A percentile compares a stretch with the other conserved stretches of the same genome.
phyloP scores from a whole-genome alignment of 108 stramenopile genomes.

The Skeletonema marinoi region DNA sequence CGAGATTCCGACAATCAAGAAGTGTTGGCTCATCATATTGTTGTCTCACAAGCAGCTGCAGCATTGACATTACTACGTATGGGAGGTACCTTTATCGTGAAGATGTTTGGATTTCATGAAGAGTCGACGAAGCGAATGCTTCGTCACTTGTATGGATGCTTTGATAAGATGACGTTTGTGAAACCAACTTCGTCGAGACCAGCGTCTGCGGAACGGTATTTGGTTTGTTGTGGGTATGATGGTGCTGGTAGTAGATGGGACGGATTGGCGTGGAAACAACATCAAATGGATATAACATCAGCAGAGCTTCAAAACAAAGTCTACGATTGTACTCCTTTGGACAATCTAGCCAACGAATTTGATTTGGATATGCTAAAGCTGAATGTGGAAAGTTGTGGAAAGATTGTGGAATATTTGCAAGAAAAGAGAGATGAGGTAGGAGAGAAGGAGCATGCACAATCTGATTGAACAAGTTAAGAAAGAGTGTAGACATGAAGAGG shows the following conservation, averaged over 20 bases:
- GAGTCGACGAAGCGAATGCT: slow-evolving; percentile 45
- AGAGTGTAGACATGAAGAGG: no score
- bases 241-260: slow-evolving; percentile 50
- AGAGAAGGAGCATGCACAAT: neutral
- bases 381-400: slow-evolving; percentile 36
- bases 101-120: slow-evolving; percentile 83
- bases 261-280: slow-evolving; percentile 60
- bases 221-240: slow-evolving; percentile 64
- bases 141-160: slow-evolving; percentile 23
- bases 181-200: slow-evolving; percentile 88
- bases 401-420: neutral
- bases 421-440: neutral
- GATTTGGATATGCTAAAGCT: slow-evolving; percentile 56
- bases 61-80: slow-evolving; percentile 57
- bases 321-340: slow-evolving; percentile 1
- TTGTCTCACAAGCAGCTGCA: slow-evolving; percentile 80
- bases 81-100: slow-evolving; percentile 71
- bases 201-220: slow-evolving; percentile 86
- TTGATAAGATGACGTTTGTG: slow-evolving; percentile 55
- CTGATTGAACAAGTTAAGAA: no score
- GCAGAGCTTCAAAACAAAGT: neutral
- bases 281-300: slow-evolving; percentile 19
- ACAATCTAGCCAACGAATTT: slow-evolving; percentile 36
- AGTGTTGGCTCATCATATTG: slow-evolving; percentile 64
- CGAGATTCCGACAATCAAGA: slow-evolving; percentile 83